These are phyloP conservation scores for Adenanthera pavonina DNA, from an alignment of 306 rosid species.

Conservation along the genomic window DNA sequence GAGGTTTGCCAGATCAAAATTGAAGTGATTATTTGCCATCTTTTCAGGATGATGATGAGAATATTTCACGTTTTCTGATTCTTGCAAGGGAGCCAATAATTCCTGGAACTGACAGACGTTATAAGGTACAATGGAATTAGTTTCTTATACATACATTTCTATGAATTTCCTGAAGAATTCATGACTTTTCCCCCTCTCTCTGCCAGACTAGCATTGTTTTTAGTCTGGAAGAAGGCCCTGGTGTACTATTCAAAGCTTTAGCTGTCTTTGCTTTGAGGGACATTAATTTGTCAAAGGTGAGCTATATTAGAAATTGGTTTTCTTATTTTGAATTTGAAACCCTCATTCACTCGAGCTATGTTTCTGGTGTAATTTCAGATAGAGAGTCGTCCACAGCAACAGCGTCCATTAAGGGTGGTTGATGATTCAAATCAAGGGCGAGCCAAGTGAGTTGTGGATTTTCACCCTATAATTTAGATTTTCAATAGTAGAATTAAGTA, in stretches of 20 bases:
- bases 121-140: constrained; percentile 59
- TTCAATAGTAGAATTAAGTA: constrained; percentile 5
- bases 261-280: constrained; percentile 83
- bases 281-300: constrained; percentile 78
- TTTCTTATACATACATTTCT: constrained; percentile 6
- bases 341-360: constrained; percentile 9
- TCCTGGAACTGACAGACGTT: constrained; percentile 65
- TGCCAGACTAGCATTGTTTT: constrained; percentile 86
- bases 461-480: constrained; percentile 25
- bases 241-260: constrained; percentile 87
- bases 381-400: constrained; percentile 66
- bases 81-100: constrained; percentile 89
- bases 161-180: constrained; percentile 33
- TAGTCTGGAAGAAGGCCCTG: constrained; percentile 89
- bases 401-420: constrained; percentile 74
- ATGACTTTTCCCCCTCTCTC: not conserved
- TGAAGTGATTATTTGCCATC: constrained; percentile 37
- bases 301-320: constrained; percentile 21
- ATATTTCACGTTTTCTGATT: constrained; percentile 80
- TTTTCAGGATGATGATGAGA: constrained; percentile 71
- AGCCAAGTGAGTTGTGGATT: constrained; percentile 69
- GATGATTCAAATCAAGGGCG: constrained; percentile 81
- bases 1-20: constrained; percentile 22
- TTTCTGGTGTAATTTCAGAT: constrained; percentile 35
- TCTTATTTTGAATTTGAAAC: constrained; percentile 19